Base-by-base conservation (phyloP, 2,329 filamentous ascomycete species). In the Thermoascus crustaceus region DNA sequence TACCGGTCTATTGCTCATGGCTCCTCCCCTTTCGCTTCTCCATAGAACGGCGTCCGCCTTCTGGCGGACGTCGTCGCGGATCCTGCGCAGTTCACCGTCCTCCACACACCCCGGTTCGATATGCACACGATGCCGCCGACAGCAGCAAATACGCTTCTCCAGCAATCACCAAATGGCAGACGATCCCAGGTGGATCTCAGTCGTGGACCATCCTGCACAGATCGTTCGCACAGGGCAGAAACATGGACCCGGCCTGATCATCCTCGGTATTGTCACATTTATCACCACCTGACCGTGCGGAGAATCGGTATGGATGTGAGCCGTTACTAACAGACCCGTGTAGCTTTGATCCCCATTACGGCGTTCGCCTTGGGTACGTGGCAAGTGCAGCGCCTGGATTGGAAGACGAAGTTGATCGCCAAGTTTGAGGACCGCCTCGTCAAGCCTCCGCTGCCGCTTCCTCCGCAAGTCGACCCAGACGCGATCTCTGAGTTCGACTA, bases 331-430 rank as follows among this genome's bases (percentile, higher is more conserved):
- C 22, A 14, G 10, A 19, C 14, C n/a, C 19, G 13, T 35, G 22
- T 32, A 64, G 85, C 85, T 25, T 65, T 94, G 34, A 96, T 98
- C 52, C 91, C 91, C 32, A 64, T 94, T 41, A 95, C 88, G 1
- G 86, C 91, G 7, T 94, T 98, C 61, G 69, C 72, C 36, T 78
- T 98, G 10, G 91, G 91, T 19, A 85, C 85, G 44, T 98, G 91
- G 91, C 91, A 98, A 60, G 84, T 98, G 35, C 78, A 94, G 59
- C 82, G 91, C 7, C 75, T 98, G 1, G 78, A 80, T 39, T 94
- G 89, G 88, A 98, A 98, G 61, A 87, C 86, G 3, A 83, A 94
- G 30, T 72, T 98, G 8, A 80, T 98, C 42, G 86, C 89, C 40
- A 85, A 82, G 49, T 86, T 85, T 61, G 91, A 96, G 65, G 88